These are phyloP conservation scores for Kluyveromyces wickerhamii DNA, from an alignment of 805 yeast genomes.

Conservation along the genomic window DNA sequence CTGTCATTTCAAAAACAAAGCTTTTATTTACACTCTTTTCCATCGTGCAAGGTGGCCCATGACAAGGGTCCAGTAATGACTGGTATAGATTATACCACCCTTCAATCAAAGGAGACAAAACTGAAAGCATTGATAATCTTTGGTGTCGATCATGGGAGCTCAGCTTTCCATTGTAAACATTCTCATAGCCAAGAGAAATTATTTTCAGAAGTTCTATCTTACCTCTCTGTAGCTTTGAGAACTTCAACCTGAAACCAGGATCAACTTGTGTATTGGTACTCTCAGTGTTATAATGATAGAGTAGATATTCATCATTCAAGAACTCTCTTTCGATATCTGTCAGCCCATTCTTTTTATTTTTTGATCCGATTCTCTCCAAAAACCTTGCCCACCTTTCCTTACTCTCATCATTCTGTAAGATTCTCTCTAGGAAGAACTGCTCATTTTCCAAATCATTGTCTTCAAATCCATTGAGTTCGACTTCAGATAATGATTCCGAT, in stretches of 20 bases:
- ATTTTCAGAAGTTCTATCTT: slow-evolving; percentile 73
- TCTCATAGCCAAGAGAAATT: slow-evolving; percentile 74
- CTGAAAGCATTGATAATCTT: slow-evolving; percentile 60
- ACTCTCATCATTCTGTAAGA: slow-evolving; percentile 18
- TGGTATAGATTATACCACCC: slow-evolving; percentile 68
- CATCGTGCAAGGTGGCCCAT: slow-evolving; percentile 26
- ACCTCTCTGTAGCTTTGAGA: slow-evolving; percentile 62
- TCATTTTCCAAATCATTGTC: slow-evolving; percentile 28
- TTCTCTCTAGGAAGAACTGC: slow-evolving; percentile 24
- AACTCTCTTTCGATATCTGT: slow-evolving; percentile 25
- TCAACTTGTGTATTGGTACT: slow-evolving; percentile 4
- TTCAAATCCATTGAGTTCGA: slow-evolving; percentile 43
- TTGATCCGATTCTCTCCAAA: slow-evolving; percentile 9
- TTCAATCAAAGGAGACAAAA: slow-evolving; percentile 68
- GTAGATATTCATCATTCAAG: slow-evolving; percentile 27
- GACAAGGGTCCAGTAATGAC: slow-evolving; percentile 41
- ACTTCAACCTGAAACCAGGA: slow-evolving; percentile 32
- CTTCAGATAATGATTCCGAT: slow-evolving; percentile 61
- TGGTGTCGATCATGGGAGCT: slow-evolving; percentile 45
- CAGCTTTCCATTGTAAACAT: slow-evolving; percentile 60
- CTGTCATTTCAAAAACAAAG: slow-evolving; percentile 27
- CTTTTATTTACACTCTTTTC: slow-evolving; percentile 23
- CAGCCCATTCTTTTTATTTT: slow-evolving; percentile 8
- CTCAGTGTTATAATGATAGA: slow-evolving; percentile 16
- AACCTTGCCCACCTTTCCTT: slow-evolving; percentile 21